Conservation (phyloP, 1,284 basidiomycete species). For the Boletellus dicymbophilus region DNA sequence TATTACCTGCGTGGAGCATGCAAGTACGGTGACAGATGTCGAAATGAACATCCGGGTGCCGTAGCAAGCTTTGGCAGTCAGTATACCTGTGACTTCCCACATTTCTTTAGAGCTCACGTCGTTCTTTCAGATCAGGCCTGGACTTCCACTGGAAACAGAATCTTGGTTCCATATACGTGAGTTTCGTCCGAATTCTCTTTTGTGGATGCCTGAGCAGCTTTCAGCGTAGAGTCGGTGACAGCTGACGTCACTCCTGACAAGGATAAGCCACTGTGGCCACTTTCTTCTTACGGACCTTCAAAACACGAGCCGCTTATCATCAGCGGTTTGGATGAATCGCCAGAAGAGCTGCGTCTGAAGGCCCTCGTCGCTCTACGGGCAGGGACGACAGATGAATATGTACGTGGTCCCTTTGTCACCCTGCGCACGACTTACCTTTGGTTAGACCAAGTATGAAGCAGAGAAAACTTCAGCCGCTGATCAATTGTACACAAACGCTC, state of each 20-base stretch:
- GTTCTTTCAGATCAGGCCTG: slow-evolving; percentile 44
- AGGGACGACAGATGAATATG: slow-evolving; percentile 70
- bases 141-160: slow-evolving; percentile 31
- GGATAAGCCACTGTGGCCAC: slow-evolving; percentile 82
- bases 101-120: slow-evolving; percentile 12
- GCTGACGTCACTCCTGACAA: slow-evolving; percentile 58
- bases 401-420: slow-evolving; percentile 1
- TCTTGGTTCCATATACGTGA: slow-evolving; percentile 44
- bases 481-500: slow-evolving; percentile 45
- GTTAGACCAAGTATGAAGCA: slow-evolving; percentile 57
- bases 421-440: not conserved
- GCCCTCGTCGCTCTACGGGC: slow-evolving; percentile 60
- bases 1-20: slow-evolving; percentile 70
- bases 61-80: slow-evolving; percentile 39
- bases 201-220: slow-evolving; percentile 8
- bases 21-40: slow-evolving; percentile 67
- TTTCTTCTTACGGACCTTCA: slow-evolving; percentile 79
- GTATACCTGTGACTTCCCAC: slow-evolving; percentile 17
- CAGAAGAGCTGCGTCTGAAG: slow-evolving; percentile 80
- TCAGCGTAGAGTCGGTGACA: slow-evolving; percentile 59
- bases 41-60: slow-evolving; percentile 63
- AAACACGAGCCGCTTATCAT: slow-evolving; percentile 78
- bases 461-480: slow-evolving; percentile 44
- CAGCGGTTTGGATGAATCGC: slow-evolving; percentile 69
- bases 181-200: slow-evolving; percentile 18